phyloP scores from a whole-genome alignment of 768 basidiomycete species.

The Polyporus arcularius region DNA sequence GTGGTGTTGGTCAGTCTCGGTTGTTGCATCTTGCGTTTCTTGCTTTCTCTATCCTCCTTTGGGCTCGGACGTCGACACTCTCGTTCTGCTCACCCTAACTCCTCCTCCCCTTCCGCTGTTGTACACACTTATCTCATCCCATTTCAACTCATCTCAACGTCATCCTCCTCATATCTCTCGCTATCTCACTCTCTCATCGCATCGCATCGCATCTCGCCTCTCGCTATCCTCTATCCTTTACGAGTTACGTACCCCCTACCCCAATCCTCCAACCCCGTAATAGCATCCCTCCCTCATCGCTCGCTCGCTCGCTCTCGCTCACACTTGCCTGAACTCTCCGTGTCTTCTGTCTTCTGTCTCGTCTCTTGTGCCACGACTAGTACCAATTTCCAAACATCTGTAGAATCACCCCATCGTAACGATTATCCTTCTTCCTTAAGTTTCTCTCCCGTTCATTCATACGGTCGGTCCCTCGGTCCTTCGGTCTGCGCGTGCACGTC shows the following conservation, averaged over 20 bases:
- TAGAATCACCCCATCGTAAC: neutral
- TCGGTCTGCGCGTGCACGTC: neutral
- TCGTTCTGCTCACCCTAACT: neutral
- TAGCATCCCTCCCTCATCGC: neutral
- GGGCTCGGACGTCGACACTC: neutral
- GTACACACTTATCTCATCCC: neutral
- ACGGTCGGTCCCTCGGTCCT: neutral
- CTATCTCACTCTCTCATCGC: neutral
- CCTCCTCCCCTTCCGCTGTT: neutral
- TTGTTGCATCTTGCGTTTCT: neutral
- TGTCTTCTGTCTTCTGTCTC: neutral
- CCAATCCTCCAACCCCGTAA: neutral
- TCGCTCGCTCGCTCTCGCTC: conserved; percentile 7
- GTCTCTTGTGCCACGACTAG: neutral
- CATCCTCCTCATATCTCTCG: neutral
- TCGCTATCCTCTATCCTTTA: neutral
- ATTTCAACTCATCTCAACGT: neutral
- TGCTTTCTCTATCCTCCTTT: neutral
- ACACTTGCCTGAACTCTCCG: neutral
- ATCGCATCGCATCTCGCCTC: neutral
- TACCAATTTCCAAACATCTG: too few species aligned
- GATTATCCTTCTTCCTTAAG: neutral
- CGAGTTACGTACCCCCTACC: neutral
- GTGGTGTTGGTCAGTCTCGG: neutral
- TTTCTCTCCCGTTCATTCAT: neutral